Evolutionary conservation across 2,329 filamentous ascomycete species (phyloP).

Genomic region (Penicillium nordicum): DNA sequence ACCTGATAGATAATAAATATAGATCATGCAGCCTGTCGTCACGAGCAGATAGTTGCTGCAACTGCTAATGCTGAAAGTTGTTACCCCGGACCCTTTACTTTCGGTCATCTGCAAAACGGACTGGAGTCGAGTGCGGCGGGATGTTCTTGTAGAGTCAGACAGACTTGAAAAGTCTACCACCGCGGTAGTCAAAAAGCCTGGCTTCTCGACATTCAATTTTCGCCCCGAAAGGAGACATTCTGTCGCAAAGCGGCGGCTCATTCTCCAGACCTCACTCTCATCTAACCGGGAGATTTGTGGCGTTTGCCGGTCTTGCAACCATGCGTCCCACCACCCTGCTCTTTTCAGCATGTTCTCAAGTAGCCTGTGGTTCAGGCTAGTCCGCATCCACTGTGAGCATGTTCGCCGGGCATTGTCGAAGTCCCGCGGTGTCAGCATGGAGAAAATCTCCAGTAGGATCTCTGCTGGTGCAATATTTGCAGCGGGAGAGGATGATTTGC

Average conservation of each 20-base stretch:
- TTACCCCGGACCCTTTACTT: slow-evolving; percentile 11
- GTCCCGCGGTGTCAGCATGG: slow-evolving; percentile 45
- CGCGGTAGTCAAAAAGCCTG: slow-evolving; percentile 40
- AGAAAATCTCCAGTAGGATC: slow-evolving; percentile 49
- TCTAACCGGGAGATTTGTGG: slow-evolving; percentile 36
- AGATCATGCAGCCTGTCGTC: slow-evolving; percentile 53
- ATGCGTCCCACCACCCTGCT: slow-evolving; percentile 54
- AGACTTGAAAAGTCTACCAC: slow-evolving; percentile 28
- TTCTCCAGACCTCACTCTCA: slow-evolving; percentile 33
- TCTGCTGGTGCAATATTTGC: slow-evolving; percentile 46
- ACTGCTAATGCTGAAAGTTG: slow-evolving; percentile 53
- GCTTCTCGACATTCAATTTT: slow-evolving; percentile 28
- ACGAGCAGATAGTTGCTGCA: slow-evolving; percentile 59
- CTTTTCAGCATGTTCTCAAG: slow-evolving; percentile 54
- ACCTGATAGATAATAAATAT: slow-evolving; percentile 51
- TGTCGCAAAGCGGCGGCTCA: slow-evolving; percentile 49
- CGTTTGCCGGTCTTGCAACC: slow-evolving; percentile 28
- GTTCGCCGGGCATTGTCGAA: slow-evolving; percentile 61
- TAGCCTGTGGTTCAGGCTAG: slow-evolving; percentile 52
- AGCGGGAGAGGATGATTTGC: slow-evolving; percentile 19
- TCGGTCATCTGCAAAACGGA: slow-evolving; percentile 12
- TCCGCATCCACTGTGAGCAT: slow-evolving; percentile 59
- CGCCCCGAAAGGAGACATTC: slow-evolving; percentile 48
- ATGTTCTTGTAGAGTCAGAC: slow-evolving; percentile 13
- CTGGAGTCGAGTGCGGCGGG: slow-evolving; percentile 14